These are phyloP conservation scores for Athelia sp. DNA, from an alignment of 1,284 basidiomycete species.

Conservation along the genomic window DNA sequence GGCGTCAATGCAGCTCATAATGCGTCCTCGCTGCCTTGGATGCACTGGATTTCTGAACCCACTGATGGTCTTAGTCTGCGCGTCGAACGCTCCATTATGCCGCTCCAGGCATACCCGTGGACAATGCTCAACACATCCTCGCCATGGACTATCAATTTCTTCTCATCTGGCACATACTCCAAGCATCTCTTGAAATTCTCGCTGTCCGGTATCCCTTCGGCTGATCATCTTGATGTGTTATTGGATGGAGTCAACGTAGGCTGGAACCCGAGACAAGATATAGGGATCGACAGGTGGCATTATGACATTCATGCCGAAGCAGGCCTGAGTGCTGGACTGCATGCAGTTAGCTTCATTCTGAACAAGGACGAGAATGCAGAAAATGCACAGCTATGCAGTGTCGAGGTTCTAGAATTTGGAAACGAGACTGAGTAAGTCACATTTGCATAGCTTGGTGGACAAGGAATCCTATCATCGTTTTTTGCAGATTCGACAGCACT, in stretches of 20 bases:
- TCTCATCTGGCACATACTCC: constrained; percentile 61
- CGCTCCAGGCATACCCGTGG: constrained; percentile 75
- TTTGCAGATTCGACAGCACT: constrained; percentile 54
- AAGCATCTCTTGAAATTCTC: constrained; percentile 69
- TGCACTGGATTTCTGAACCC: constrained; percentile 60
- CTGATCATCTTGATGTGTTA: constrained; percentile 49
- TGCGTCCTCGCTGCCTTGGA: constrained; percentile 54
- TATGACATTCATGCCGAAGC: constrained; percentile 50
- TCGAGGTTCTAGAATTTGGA: constrained; percentile 77
- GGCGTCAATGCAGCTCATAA: constrained; percentile 64
- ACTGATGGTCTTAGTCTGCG: constrained; percentile 22
- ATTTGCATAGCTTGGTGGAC: constrained; percentile 5
- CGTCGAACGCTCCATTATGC: constrained; percentile 71
- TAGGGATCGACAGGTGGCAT: constrained; percentile 69
- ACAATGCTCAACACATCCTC: constrained; percentile 57
- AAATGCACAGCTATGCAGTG: constrained; percentile 72
- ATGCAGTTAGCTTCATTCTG: constrained; percentile 55
- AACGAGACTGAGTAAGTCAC: constrained; percentile 50
- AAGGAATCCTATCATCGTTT: constrained; percentile 4
- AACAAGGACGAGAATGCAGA: constrained; percentile 37
- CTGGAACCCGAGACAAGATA: constrained; percentile 51
- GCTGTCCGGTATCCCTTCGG: constrained; percentile 65
- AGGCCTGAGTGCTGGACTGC: constrained; percentile 41
- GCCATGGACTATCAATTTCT: constrained; percentile 57
- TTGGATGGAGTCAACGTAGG: constrained; percentile 57